Evolutionary conservation across 2,329 filamentous ascomycete genomes (phyloP).

Genomic region (Furcasterigmium sp.): DNA sequence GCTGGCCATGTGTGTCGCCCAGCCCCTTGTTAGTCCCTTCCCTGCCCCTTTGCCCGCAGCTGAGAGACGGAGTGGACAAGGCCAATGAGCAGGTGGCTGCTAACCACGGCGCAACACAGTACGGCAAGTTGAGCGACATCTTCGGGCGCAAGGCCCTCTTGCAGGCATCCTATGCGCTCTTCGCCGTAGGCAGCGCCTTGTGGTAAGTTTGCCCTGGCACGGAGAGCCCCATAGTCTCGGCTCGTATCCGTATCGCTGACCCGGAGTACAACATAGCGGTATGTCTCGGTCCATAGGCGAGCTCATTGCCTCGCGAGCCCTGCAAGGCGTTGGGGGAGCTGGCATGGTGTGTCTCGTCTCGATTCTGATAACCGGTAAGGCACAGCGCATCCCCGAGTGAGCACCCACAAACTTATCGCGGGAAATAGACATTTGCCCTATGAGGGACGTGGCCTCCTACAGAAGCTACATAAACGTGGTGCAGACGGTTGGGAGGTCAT

Average conservation of each 20-base stretch:
- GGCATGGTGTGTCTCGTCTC: constrained; percentile 45
- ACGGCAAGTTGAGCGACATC: constrained; percentile 40
- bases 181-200: constrained; percentile 35
- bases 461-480: constrained; percentile 48
- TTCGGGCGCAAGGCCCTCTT: constrained; percentile 46
- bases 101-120: neutral
- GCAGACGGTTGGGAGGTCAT: constrained; percentile 42
- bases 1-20: constrained; percentile 22
- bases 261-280: constrained; percentile 20
- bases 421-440: constrained; percentile 39
- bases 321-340: too few species aligned
- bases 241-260: neutral
- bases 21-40: too few species aligned
- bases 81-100: neutral
- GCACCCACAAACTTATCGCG: neutral
- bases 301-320: too few species aligned
- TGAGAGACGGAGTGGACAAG: constrained; percentile 11
- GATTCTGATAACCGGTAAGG: constrained; percentile 37
- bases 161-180: constrained; percentile 42
- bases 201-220: too few species aligned
- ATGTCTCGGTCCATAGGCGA: constrained; percentile 38
- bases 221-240: neutral
- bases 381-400: neutral
- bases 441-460: constrained; percentile 48
- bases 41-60: too few species aligned